Evolutionary conservation across 495 filamentous ascomycete species (phyloP), one percentile per base, ranked within the genome.

Genomic region (Astrothelium subdiscretum): DNA sequence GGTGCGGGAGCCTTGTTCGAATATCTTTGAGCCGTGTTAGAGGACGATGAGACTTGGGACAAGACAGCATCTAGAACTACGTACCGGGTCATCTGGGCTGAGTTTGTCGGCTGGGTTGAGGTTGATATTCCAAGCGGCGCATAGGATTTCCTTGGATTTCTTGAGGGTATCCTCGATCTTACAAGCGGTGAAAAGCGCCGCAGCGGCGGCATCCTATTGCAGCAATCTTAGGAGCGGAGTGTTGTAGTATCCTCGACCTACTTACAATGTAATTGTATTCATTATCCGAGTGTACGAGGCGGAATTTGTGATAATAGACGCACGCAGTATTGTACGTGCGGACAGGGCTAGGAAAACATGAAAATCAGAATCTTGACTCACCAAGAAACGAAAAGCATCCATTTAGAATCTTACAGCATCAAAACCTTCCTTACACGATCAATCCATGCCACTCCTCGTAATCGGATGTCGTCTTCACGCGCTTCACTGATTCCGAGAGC

Each of bases 101-200:
- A 92, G 80, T 62, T 85, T 83, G 63, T 97, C 91, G 22, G 84
- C 78, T 11, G 85, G 78, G 10, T 85, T 62, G 31, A 83, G 75
- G 69, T 89, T 91, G 22, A 96, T 73, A 66, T 97, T 97, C 76
- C 92, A 89, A 3, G 88, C 86, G 6, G 91, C 91, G 63, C 89
- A 94, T 4, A 97, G 78, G 62, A 98, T 94, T 60, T 98, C 94
- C 58, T 83, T 83, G 20, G 90, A 95, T 76, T 97, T 97, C 76
- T 98, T 97, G 54, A 97, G 79, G 1, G 94, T 97, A 71, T 98
- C 94, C 70, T 98, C 94, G 51, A 92, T 91, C 74, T 98, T 98
- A 81, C 92, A 97, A 38, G 91, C 91, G 20, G 88, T 86, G 68
- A 97, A 92, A 32, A 98, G 78, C 31, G 89, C 85, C 13, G 94